Percentiles rank a stretch among this genome's conserved stretches.
phyloP scores from a whole-genome alignment of 23 red algal genomes.

The Gracilaria domingensis region DNA sequence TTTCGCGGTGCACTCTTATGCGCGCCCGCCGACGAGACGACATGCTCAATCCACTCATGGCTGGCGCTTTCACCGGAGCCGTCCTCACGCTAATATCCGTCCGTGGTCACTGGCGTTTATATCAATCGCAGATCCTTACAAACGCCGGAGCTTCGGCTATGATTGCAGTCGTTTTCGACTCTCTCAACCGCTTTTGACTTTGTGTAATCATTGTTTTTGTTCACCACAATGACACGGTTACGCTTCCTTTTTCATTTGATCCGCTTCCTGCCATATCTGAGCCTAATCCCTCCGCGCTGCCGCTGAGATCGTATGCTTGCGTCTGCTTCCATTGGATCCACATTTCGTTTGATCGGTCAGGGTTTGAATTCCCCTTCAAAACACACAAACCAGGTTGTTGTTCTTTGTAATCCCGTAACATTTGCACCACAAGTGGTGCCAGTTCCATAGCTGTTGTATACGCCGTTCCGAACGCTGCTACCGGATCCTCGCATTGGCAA shows the following conservation, averaged over 20 bases:
- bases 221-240: neutral
- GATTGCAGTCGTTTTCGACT: slow-evolving; percentile 54
- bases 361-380: neutral
- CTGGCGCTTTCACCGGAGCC: slow-evolving; percentile 48
- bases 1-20: slow-evolving; percentile 32
- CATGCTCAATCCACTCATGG: slow-evolving; percentile 54
- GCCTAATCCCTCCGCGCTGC: slow-evolving; percentile 20
- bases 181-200: slow-evolving; percentile 35
- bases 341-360: neutral
- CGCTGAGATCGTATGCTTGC: slow-evolving; percentile 50
- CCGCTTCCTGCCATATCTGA: neutral
- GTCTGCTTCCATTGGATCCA: slow-evolving; percentile 46
- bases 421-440: slow-evolving; percentile 42
- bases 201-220: neutral
- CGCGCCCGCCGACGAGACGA: slow-evolving; percentile 36
- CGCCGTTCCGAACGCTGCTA: slow-evolving; percentile 28
- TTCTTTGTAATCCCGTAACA: slow-evolving; percentile 26
- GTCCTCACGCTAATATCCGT: slow-evolving; percentile 29
- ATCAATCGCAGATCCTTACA: slow-evolving; percentile 35
- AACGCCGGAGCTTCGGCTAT: slow-evolving; percentile 59
- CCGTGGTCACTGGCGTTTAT: slow-evolving; percentile 49
- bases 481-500: slow-evolving; percentile 41
- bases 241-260: neutral
- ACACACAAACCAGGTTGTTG: neutral
- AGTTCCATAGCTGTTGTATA: slow-evolving; percentile 33